Evolutionary conservation across 345 rosid species (phyloP).

Genomic region (Reutealis trisperma): DNA sequence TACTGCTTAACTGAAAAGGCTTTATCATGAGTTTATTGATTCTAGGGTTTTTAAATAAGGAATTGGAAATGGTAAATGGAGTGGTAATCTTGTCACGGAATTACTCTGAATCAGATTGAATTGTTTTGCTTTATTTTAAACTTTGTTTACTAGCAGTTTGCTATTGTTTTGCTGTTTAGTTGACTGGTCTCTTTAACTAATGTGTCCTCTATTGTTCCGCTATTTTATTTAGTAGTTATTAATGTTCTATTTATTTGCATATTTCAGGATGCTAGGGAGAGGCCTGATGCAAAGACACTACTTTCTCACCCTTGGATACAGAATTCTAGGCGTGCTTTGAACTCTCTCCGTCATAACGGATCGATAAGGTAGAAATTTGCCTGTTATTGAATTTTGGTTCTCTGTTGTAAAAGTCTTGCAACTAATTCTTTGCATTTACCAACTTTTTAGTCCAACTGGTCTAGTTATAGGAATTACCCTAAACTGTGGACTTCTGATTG

Average conservation of each 20-base stretch:
- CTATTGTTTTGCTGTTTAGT: neutral
- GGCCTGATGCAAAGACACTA: constrained; percentile 99
- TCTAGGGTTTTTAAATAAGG: too few species aligned
- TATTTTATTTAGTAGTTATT: neutral
- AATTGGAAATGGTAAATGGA: too few species aligned
- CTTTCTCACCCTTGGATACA: constrained; percentile 99
- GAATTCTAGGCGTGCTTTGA: constrained; percentile 80
- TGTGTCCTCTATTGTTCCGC: neutral
- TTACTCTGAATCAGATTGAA: too few species aligned
- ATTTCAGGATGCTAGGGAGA: constrained; percentile 90
- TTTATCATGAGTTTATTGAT: too few species aligned
- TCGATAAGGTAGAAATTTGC: constrained; percentile 55
- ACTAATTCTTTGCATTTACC: neutral
- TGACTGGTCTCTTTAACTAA: neutral
- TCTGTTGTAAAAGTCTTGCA: neutral
- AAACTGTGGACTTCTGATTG: neutral
- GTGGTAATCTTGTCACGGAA: too few species aligned
- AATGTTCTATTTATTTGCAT: constrained; percentile 20
- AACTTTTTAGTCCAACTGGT: neutral
- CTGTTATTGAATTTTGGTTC: neutral
- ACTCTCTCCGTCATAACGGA: constrained; percentile 85
- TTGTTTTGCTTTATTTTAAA: too few species aligned
- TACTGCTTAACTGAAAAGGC: neutral
- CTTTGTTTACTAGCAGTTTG: neutral
- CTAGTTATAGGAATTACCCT: neutral